Base-by-base conservation (phyloP, 2,329 filamentous ascomycete species). In the Ceratocystis smalleyi region DNA sequence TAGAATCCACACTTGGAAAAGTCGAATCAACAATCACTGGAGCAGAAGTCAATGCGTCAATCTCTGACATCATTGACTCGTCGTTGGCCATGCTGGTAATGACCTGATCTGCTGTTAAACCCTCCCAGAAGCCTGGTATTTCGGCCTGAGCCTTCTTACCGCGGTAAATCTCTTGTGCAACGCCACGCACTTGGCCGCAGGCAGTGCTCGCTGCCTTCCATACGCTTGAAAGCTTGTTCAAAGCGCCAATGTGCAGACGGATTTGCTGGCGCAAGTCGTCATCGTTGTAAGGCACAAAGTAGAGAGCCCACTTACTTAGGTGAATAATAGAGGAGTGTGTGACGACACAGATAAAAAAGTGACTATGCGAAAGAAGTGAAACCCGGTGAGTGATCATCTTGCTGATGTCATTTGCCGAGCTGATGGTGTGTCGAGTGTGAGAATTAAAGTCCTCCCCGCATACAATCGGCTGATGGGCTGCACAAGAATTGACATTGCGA, bases 281-380 rank as follows among this genome's bases (percentile, higher is more conserved):
- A 70, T 85, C 84, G 69, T 83, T 80, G 67, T 79, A 79, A 1
- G 78, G 76, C 59, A 85, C 77, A 63, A 81, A 82, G 71, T 82
- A 82, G 22, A 85, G 77, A 63, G 77, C 85, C 83, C 89, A 95
- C 68, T 88, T 88, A 64, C 86, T 89, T 27, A 95, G 79, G 70
- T 94, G 88, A 3, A 92, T 87, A 69, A 91, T 87, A 5, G 88
- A 89, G 19, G 86, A 87, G 63, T 92, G 77, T 1, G 88, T 88
- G 61, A 94, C 77, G 47, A 88, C 85, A 71, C 89, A 94, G 43
- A 86, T 88, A 75, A 94, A 91, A 74, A 92, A 91, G 65, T 90
- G 89, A 0, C 84, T 91, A 74, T 95, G 89, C 40, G 83, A 83
- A 3, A 86, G 79, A 1, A 92, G 76, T 0, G 85, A 81, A 3